These are phyloP conservation scores for Naegleria gruberi DNA, from an alignment of 208 protist species.

Conservation along the genomic window DNA sequence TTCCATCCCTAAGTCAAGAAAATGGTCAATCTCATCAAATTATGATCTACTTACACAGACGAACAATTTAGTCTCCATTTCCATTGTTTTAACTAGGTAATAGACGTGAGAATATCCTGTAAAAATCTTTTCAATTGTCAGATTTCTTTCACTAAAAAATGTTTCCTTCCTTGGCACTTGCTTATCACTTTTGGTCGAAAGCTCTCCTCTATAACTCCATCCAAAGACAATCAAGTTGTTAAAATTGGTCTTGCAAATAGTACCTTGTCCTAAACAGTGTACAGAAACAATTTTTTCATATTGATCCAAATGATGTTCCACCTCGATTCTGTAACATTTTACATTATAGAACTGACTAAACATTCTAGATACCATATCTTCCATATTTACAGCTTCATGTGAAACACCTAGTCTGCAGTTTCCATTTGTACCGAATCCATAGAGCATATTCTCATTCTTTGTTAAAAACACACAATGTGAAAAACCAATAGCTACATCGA, in stretches of 20 bases:
- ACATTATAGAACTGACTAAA: background rate
- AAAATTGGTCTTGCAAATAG: background rate
- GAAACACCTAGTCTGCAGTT: background rate
- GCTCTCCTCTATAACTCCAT: background rate
- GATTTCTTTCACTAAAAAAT: background rate
- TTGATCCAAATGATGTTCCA: background rate
- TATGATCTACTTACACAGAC: too few relatives aligned
- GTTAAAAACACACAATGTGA: background rate
- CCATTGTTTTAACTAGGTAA: background rate
- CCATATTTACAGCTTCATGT: background rate
- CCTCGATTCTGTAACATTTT: background rate
- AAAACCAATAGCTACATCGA: background rate
- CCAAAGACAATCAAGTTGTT: background rate
- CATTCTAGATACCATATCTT: background rate
- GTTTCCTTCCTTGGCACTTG: background rate
- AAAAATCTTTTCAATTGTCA: background rate
- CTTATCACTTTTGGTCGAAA: background rate
- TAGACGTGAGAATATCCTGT: background rate
- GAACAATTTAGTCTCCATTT: background rate
- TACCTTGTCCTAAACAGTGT: background rate
- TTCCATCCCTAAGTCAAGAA: too few relatives aligned
- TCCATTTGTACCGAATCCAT: background rate
- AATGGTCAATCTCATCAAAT: too few relatives aligned
- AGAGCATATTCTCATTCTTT: background rate
- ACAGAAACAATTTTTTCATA: background rate